These are phyloP conservation scores for Russula sp. DNA, from an alignment of 768 basidiomycete species.

Conservation along the genomic window DNA sequence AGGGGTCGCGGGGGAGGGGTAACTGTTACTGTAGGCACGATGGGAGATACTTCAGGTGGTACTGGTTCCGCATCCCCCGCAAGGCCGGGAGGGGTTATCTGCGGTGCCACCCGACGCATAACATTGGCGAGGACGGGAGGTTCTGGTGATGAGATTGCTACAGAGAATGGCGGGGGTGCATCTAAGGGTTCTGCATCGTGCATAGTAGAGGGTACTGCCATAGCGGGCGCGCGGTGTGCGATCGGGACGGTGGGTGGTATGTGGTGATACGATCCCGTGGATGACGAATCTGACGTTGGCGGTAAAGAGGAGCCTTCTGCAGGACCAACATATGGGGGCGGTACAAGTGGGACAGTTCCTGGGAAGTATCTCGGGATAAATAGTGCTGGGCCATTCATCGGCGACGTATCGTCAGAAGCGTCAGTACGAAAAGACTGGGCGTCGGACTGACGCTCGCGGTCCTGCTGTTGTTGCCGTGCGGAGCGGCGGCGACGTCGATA, in stretches of 20 bases:
- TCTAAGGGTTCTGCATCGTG: constrained; percentile 24
- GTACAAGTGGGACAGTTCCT: constrained; percentile 38
- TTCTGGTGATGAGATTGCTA: constrained; percentile 27
- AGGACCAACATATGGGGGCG: constrained; percentile 38
- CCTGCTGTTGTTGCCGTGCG: constrained; percentile 36
- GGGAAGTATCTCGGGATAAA: constrained; percentile 58
- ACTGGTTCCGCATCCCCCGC: background rate
- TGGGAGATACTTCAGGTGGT: background rate
- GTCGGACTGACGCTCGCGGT: constrained; percentile 21
- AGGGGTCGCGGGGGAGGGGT: background rate
- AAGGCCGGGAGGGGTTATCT: background rate
- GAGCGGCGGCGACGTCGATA: constrained; percentile 41
- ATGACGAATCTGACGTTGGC: constrained; percentile 21
- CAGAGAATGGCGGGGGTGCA: constrained; percentile 27
- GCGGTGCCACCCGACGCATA: constrained; percentile 1
- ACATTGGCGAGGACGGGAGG: constrained; percentile 27
- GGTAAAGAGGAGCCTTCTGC: constrained; percentile 24
- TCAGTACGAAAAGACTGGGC: constrained; percentile 29
- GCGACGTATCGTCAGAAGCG: constrained; percentile 28
- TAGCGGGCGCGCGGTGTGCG: background rate
- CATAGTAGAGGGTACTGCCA: constrained; percentile 13
- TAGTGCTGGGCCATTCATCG: constrained; percentile 41
- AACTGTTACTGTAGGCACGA: background rate
- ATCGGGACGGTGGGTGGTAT: constrained; percentile 22
- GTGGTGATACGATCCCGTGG: constrained; percentile 24